These are phyloP conservation scores for Fusarium annulatum DNA, from an alignment of 2,329 filamentous ascomycete species.

Conservation along the genomic window DNA sequence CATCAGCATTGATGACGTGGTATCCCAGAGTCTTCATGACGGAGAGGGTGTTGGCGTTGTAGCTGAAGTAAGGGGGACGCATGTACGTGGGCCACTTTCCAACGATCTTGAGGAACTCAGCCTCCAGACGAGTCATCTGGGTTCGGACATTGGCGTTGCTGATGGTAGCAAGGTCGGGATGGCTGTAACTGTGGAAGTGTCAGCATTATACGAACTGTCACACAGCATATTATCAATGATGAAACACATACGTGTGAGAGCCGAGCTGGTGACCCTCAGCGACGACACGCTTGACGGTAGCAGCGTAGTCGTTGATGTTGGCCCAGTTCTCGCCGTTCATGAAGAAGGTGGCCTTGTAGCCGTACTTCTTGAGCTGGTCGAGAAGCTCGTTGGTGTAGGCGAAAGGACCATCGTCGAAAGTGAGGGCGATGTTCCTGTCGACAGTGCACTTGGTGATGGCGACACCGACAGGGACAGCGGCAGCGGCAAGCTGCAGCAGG, in stretches of 20 bases:
- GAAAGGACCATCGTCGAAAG: slow-evolving; percentile 25
- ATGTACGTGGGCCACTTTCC: slow-evolving; percentile 50
- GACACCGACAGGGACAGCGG: slow-evolving; percentile 18
- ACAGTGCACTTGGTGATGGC: slow-evolving; percentile 24
- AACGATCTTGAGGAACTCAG: slow-evolving; percentile 48
- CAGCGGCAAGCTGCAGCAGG: slow-evolving; percentile 19
- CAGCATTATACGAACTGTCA: slow-evolving; percentile 3
- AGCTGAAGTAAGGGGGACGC: slow-evolving; percentile 53
- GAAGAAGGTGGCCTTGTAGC: slow-evolving; percentile 37
- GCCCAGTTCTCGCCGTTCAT: slow-evolving; percentile 42
- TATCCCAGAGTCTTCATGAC: slow-evolving; percentile 56
- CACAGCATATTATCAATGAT: neutral
- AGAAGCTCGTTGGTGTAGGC: slow-evolving; percentile 29
- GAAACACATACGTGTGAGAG: slow-evolving; percentile 45
- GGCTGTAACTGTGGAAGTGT: slow-evolving; percentile 53
- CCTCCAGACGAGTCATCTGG: slow-evolving; percentile 53
- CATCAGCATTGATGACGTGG: slow-evolving; percentile 64
- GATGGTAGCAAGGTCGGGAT: slow-evolving; percentile 50
- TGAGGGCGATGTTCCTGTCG: slow-evolving; percentile 27
- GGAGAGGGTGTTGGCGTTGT: slow-evolving; percentile 45
- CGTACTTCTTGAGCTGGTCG: slow-evolving; percentile 27
- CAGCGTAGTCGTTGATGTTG: slow-evolving; percentile 36
- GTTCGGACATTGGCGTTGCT: slow-evolving; percentile 37
- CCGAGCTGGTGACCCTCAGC: slow-evolving; percentile 65
- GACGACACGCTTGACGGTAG: slow-evolving; percentile 53